Conservation (phyloP, 441 rosid species). For the Adansonia gregorii region DNA sequence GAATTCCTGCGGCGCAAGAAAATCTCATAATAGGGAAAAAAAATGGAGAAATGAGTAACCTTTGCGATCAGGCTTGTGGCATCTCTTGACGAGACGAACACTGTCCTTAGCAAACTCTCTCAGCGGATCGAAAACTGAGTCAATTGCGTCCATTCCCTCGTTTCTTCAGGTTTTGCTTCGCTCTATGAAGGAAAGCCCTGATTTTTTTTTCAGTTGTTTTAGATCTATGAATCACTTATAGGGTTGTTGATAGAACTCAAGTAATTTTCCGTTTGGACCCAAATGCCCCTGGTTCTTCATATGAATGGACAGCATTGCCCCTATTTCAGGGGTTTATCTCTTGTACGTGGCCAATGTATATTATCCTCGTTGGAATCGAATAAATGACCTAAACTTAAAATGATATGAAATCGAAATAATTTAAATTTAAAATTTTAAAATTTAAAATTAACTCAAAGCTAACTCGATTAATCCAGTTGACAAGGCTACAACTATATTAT, state of each 20-base stretch:
- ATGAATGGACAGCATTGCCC: slow-evolving; percentile 20
- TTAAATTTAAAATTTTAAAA: too few relatives aligned
- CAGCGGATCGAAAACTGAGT: slow-evolving; percentile 65
- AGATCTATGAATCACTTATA: background rate
- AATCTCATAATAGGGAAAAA: background rate
- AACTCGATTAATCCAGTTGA: too few relatives aligned
- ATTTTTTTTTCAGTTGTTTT: background rate
- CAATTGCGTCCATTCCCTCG: slow-evolving; percentile 56
- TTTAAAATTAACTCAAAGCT: too few relatives aligned
- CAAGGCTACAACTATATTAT: too few relatives aligned
- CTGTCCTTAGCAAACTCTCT: slow-evolving; percentile 78
- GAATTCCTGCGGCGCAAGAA: slow-evolving; percentile 1
- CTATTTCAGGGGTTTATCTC: background rate
- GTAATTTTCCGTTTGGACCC: background rate
- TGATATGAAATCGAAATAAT: too few relatives aligned
- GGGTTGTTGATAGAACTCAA: background rate
- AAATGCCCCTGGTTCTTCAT: background rate
- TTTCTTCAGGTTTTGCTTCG: background rate
- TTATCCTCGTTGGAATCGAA: too few relatives aligned
- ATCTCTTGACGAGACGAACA: slow-evolving; percentile 70
- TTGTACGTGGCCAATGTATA: background rate
- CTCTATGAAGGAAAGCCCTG: background rate
- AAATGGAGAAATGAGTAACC: slow-evolving; percentile 32
- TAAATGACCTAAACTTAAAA: too few relatives aligned
- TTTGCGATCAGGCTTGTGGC: slow-evolving; percentile 83